Percentiles rank a stretch among this genome's conserved stretches.
Conservation (phyloP, 2,329 filamentous ascomycete genomes). For the Ophiocordyceps sinensis region DNA sequence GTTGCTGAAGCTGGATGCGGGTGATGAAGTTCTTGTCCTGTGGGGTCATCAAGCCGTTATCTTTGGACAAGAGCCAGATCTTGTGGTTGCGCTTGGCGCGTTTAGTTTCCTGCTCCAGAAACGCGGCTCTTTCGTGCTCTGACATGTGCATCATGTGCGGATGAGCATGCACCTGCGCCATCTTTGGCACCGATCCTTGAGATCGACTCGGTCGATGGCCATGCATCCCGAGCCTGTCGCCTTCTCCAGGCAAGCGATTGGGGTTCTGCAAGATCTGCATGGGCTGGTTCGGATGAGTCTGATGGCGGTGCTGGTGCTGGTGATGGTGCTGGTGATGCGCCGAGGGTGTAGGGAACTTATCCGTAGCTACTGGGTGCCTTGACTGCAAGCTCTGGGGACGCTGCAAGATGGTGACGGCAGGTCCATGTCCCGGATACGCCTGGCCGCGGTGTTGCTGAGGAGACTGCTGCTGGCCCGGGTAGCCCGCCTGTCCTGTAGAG, state of each 20-base stretch:
- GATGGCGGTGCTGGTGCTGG: constrained; percentile 19
- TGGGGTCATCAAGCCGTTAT: constrained; percentile 96
- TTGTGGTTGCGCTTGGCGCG: constrained; percentile 97
- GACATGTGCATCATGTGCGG: constrained; percentile 51
- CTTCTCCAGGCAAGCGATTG: constrained; percentile 44
- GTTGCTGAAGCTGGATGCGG: constrained; percentile 89
- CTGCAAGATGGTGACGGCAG: constrained; percentile 41
- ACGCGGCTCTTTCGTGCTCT: constrained; percentile 71
- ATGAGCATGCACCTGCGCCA: constrained; percentile 19
- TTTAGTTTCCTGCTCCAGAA: constrained; percentile 82
- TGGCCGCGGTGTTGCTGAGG: constrained; percentile 17
- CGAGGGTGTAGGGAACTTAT: constrained; percentile 11
- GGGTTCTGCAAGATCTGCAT: constrained; percentile 71
- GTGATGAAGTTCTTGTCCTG: constrained; percentile 99
- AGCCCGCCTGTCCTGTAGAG: constrained; percentile 12
- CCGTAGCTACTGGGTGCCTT: constrained; percentile 24
- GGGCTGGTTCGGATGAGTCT: constrained; percentile 34
- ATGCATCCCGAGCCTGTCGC: constrained; percentile 17
- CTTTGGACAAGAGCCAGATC: constrained; percentile 82
- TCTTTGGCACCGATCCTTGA: constrained; percentile 32
- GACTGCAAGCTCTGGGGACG: constrained; percentile 30
- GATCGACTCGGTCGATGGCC: constrained; percentile 27
- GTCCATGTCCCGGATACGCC: constrained; percentile 23
- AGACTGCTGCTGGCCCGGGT: constrained; percentile 7
- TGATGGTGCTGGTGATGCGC: constrained; percentile 11